Conservation (phyloP, 805 yeast species). For the Wickerhamomyces strasburgensis region DNA sequence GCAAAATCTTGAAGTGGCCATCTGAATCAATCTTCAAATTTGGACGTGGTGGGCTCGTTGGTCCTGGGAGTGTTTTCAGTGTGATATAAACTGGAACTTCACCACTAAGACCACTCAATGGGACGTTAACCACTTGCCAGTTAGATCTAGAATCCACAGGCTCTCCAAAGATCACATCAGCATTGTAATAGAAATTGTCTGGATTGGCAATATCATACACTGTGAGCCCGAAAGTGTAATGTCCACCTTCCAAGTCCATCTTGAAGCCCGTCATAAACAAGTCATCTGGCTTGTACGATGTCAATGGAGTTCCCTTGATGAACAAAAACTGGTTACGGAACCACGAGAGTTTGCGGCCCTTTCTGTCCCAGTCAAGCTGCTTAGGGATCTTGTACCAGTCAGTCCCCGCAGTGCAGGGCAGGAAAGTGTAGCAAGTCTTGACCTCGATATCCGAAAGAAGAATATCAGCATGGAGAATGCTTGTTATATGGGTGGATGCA, state of each 20-base stretch:
- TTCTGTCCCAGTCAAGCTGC: conserved; percentile 5
- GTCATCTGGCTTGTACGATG: conserved; percentile 5
- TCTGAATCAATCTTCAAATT: conserved; percentile 26
- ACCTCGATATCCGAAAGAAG: background rate
- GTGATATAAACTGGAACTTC: conserved; percentile 22
- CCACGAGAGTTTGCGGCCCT: conserved; percentile 8
- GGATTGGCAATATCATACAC: conserved; percentile 9
- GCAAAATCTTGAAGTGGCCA: conserved; percentile 70
- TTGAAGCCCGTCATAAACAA: too few species aligned
- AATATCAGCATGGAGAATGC: background rate
- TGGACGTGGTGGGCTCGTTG: conserved; percentile 6
- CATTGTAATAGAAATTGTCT: conserved; percentile 16
- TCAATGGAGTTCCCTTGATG: conserved; percentile 7
- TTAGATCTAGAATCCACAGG: conserved; percentile 73
- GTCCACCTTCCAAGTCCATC: too few species aligned
- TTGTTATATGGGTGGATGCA: background rate
- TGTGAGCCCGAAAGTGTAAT: conserved; percentile 63
- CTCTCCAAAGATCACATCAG: conserved; percentile 68
- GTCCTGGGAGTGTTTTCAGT: conserved; percentile 14
- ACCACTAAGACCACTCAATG: conserved; percentile 7
- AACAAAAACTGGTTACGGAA: conserved; percentile 12
- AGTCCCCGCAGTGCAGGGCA: background rate
- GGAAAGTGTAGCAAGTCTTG: background rate
- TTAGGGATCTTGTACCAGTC: conserved; percentile 6
- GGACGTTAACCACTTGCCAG: conserved; percentile 41